Percentiles rank a stretch among this genome's conserved stretches.
Conservation (phyloP, 139 green algal species). For the Tetraselmis striata region DNA sequence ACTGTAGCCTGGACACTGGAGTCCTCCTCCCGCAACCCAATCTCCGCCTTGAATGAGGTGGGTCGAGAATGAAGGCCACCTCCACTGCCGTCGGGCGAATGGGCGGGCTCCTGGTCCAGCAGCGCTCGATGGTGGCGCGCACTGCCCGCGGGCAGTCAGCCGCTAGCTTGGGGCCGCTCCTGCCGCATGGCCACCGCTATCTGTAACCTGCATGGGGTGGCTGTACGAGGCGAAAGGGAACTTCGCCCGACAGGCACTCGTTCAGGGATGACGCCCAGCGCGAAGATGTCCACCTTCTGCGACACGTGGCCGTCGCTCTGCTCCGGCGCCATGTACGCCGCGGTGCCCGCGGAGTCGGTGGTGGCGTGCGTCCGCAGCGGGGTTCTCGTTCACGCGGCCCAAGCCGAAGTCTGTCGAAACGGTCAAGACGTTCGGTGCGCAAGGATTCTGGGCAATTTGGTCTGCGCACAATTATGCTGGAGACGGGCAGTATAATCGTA, state of each 20-base stretch:
- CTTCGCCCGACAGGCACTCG: constrained; percentile 2
- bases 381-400: not conserved
- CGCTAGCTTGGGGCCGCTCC: not conserved
- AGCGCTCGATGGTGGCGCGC: not conserved
- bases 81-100: not conserved
- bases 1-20: no score
- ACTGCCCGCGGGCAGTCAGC: not conserved
- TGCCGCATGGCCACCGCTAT: constrained; percentile 1
- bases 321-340: constrained; percentile 7
- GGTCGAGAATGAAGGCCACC: not conserved
- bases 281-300: constrained; percentile 10
- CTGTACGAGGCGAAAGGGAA: not conserved
- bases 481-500: not conserved
- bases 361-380: not conserved
- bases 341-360: not conserved
- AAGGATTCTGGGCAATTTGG: not conserved
- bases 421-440: not conserved
- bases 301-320: not conserved
- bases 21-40: not conserved
- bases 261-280: constrained; percentile 4
- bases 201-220: constrained; percentile 3
- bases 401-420: not conserved
- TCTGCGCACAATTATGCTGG: not conserved
- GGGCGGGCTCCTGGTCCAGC: not conserved
- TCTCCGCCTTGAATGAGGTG: not conserved